phyloP scores from a whole-genome alignment of 2,329 filamentous ascomycete species.

The Microsporum audouinii region DNA sequence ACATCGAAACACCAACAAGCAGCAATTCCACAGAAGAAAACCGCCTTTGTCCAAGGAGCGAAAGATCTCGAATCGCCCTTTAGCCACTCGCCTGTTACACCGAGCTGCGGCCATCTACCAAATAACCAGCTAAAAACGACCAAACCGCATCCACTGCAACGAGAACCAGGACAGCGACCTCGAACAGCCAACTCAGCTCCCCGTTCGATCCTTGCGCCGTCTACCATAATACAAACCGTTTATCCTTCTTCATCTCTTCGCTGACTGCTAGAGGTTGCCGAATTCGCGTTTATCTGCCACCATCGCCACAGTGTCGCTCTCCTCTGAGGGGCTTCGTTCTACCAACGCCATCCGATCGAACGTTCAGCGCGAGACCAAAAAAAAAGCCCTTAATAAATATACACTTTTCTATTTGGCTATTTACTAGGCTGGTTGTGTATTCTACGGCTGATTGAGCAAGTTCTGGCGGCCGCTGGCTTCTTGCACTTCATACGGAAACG shows the following conservation, averaged over 20 bases:
- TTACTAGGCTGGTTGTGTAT: neutral
- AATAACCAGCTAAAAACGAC: neutral
- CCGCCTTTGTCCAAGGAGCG: neutral
- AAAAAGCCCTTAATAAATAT: neutral
- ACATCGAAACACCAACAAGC: neutral
- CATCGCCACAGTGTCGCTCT: neutral
- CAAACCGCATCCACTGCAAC: neutral
- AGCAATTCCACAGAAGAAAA: neutral
- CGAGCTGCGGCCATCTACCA: neutral
- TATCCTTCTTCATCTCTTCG: neutral
- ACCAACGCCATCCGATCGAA: neutral
- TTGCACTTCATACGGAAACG: neutral
- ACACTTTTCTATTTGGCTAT: neutral
- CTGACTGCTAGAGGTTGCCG: neutral
- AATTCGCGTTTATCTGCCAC: neutral
- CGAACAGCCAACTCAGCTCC: neutral
- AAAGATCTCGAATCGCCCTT: neutral
- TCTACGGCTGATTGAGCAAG: neutral
- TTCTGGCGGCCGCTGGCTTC: neutral
- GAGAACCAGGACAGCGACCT: neutral
- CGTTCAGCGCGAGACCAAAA: neutral
- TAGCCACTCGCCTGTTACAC: constrained; percentile 1
- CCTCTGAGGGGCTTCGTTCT: neutral
- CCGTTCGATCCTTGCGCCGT: neutral
- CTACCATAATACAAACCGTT: neutral